Base-by-base conservation (phyloP, 2,329 filamentous ascomycete genomes). In the Aspergillus sp. region DNA sequence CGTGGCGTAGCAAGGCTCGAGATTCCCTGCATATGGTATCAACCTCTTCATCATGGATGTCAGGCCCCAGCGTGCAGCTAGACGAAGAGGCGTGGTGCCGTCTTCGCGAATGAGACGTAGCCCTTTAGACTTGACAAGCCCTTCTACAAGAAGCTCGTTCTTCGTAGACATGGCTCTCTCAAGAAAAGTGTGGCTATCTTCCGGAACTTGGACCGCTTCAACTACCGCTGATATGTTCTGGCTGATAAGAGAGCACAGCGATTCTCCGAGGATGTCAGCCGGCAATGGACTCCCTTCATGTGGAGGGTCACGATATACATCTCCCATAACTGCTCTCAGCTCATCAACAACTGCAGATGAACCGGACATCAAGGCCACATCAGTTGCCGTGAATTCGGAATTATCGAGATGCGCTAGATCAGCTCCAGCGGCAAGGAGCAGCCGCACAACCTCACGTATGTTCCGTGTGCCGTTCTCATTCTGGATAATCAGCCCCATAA, bases 371-470 rank as follows among this genome's bases (percentile, higher is more conserved):
- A 22, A 38, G 13, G 45, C 45, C 3, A 36, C 33, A n/a, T 47
- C 45, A 9, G 11, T 33, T 7, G 45, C 30, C 22, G 32, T 47
- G 9, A 10, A 9, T 10, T 38, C 14, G 1, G 22, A 35, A 10
- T 49, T 33, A 35, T 53, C 51, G 11, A 19, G 43, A 11, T 30
- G 20, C 11, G 49, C 9, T 22, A 22, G 35, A 43, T 49, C 32
- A 5, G 47, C 49, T 6, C 55, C 55, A 32, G 49, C 45, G 13
- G 45, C 36, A 3, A 57, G 52, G 11, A 57, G 45, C 6, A 51
- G 44, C 43, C 36, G 26, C 10, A 57, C 55, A 36, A 33, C 10
- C 45, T 47, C 42, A 48, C 53, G n/a, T 30, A 30, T 30, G 26
- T 30, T 30, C 26, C 26, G 26, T 30, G 26, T 8, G 26, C 26